These are phyloP conservation scores for Vitis amurensis DNA, from an alignment of 164 flowering plant species.

Conservation along the genomic window DNA sequence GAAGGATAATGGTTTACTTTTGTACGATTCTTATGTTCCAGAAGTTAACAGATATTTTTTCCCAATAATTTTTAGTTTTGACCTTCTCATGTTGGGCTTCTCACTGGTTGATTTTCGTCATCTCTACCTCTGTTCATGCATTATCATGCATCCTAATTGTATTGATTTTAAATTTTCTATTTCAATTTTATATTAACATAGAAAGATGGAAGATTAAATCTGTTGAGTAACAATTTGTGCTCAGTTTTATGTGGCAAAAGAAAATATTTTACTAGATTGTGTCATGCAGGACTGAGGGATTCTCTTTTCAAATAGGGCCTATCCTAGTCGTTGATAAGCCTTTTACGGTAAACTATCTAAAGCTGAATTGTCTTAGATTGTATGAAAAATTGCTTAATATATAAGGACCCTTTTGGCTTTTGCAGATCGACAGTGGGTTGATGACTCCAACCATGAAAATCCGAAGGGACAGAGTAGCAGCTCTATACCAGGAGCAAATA, in stretches of 20 bases:
- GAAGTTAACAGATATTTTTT: too few species aligned
- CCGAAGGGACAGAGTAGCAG: constrained; percentile 67
- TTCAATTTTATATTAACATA: too few species aligned
- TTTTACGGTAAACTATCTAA: constrained; percentile 55
- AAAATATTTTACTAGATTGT: neutral
- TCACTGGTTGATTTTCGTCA: too few species aligned
- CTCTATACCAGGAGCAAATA: constrained; percentile 56
- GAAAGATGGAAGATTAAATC: neutral
- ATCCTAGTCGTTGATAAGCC: constrained; percentile 77
- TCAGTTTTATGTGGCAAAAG: neutral
- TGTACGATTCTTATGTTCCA: too few species aligned
- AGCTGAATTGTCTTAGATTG: neutral
- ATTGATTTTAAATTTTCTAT: too few species aligned
- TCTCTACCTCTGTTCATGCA: too few species aligned
- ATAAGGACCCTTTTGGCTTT: neutral
- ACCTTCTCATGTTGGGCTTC: too few species aligned
- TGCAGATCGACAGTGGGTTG: constrained; percentile 91
- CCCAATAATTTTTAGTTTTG: too few species aligned
- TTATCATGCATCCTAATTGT: too few species aligned
- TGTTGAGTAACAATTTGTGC: neutral
- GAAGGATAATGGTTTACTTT: neutral
- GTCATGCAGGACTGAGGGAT: constrained; percentile 74
- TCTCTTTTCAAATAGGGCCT: constrained; percentile 87
- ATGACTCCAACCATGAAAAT: constrained; percentile 95
- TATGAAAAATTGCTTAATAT: too few species aligned